Conservation (phyloP, 495 filamentous ascomycete genomes). For the Penicillium mononematosum region DNA sequence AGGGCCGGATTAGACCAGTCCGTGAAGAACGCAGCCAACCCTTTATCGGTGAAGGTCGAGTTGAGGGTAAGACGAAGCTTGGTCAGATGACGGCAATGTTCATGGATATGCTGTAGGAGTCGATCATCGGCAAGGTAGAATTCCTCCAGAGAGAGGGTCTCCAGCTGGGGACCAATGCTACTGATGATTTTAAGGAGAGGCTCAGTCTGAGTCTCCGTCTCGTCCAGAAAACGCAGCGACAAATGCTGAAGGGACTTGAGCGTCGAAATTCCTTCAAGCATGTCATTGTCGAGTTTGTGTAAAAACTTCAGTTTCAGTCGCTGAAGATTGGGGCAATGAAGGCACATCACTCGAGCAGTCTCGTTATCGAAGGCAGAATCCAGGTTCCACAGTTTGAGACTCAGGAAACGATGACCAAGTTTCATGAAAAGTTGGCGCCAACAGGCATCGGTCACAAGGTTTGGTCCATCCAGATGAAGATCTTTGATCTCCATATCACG, state of each 20-base stretch:
- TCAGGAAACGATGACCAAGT: constrained; percentile 60
- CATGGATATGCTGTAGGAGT: constrained; percentile 63
- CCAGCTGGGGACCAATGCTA: constrained; percentile 57
- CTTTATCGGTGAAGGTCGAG: constrained; percentile 68
- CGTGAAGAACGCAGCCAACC: constrained; percentile 66
- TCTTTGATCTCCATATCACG: constrained; percentile 60
- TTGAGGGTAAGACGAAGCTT: constrained; percentile 81
- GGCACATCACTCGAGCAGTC: constrained; percentile 54
- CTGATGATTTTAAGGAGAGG: constrained; percentile 59
- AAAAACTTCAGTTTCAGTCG: constrained; percentile 71
- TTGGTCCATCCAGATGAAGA: constrained; percentile 71
- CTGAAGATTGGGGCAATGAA: constrained; percentile 60
- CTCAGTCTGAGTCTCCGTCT: constrained; percentile 55
- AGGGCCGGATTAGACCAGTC: constrained; percentile 72
- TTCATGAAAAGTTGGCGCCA: constrained; percentile 66
- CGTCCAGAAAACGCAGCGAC: constrained; percentile 60
- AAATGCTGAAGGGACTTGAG: constrained; percentile 66
- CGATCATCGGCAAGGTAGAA: constrained; percentile 58
- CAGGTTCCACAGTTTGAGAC: constrained; percentile 65
- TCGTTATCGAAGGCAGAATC: constrained; percentile 73
- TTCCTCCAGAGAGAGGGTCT: constrained; percentile 69
- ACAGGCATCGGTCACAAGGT: constrained; percentile 67
- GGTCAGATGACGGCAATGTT: constrained; percentile 58
- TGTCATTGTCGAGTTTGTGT: constrained; percentile 46
- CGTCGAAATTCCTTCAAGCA: constrained; percentile 52